Evolutionary conservation across 768 basidiomycete species (phyloP).

Genomic region (Psilocybe cyanescens): DNA sequence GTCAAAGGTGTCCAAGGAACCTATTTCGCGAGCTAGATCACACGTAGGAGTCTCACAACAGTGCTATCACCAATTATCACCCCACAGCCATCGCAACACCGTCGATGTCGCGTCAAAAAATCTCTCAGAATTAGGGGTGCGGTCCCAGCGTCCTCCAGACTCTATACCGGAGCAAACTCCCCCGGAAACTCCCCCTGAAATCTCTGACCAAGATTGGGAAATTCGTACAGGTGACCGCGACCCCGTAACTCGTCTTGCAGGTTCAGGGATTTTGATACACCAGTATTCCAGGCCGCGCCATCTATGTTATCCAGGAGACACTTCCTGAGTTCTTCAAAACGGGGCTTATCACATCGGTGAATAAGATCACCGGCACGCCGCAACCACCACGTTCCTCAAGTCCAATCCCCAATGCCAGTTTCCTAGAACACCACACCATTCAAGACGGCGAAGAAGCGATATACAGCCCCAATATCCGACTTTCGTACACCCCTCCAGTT

Average conservation of each 20-base stretch:
- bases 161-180: constrained; percentile 29
- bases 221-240: constrained; percentile 65
- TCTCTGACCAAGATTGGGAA: constrained; percentile 80
- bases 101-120: constrained; percentile 14
- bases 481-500: constrained; percentile 72
- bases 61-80: constrained; percentile 3
- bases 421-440: constrained; percentile 28
- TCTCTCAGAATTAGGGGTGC: constrained; percentile 36
- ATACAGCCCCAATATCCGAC: constrained; percentile 66
- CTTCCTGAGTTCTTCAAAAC: constrained; percentile 72
- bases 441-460: constrained; percentile 47
- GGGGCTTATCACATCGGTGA: constrained; percentile 63
- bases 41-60: constrained; percentile 4
- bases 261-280: neutral
- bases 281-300: constrained; percentile 62
- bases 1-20: neutral
- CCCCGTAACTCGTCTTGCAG: neutral
- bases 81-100: neutral
- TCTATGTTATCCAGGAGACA: constrained; percentile 68
- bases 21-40: neutral
- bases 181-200: constrained; percentile 27
- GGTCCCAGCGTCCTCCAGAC: constrained; percentile 38
- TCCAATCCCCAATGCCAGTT: constrained; percentile 32
- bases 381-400: constrained; percentile 26
- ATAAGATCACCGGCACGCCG: constrained; percentile 47